Percentiles rank a stretch among this genome's conserved stretches.
phyloP scores from a whole-genome alignment of 371 early-diverging fungal genomes.

The Modicella reniformis region DNA sequence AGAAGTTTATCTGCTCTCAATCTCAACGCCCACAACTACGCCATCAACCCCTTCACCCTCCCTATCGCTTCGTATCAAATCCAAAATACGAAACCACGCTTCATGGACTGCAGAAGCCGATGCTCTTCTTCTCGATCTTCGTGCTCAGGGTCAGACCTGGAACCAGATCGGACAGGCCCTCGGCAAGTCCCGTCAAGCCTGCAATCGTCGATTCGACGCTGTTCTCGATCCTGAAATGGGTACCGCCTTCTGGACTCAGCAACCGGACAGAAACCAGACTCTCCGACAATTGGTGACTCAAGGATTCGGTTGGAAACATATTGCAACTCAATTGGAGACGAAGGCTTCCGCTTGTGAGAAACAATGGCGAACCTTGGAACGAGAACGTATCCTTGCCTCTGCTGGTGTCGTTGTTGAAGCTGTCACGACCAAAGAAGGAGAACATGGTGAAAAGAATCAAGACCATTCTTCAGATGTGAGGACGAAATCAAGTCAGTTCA shows the following conservation, averaged over 20 bases:
- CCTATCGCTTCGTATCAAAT: conserved; percentile 13
- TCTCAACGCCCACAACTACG: not conserved
- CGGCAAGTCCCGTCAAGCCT: conserved; percentile 29
- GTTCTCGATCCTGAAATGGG: conserved; percentile 25
- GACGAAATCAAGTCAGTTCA: conserved; percentile 7
- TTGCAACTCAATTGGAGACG: conserved; percentile 20
- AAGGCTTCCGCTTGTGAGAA: conserved; percentile 32
- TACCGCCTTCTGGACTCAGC: conserved; percentile 14
- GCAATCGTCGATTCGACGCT: conserved; percentile 37
- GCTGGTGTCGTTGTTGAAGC: not conserved
- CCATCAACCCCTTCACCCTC: not conserved
- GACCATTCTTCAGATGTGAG: not conserved
- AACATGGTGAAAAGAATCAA: not conserved
- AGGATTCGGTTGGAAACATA: conserved; percentile 21
- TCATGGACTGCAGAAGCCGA: conserved; percentile 35
- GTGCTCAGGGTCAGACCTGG: conserved; percentile 33
- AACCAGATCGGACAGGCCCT: conserved; percentile 18
- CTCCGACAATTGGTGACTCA: conserved; percentile 14
- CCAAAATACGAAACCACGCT: conserved; percentile 12
- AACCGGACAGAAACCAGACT: conserved; percentile 7
- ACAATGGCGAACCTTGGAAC: conserved; percentile 27
- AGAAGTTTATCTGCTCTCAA: not conserved
- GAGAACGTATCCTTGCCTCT: not conserved
- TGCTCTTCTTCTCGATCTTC: conserved; percentile 14
- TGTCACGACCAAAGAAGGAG: not conserved